Percentiles rank a stretch among this genome's conserved stretches.
Conservation (phyloP, 1,284 basidiomycete genomes). For the Agroathelia rolfsii region DNA sequence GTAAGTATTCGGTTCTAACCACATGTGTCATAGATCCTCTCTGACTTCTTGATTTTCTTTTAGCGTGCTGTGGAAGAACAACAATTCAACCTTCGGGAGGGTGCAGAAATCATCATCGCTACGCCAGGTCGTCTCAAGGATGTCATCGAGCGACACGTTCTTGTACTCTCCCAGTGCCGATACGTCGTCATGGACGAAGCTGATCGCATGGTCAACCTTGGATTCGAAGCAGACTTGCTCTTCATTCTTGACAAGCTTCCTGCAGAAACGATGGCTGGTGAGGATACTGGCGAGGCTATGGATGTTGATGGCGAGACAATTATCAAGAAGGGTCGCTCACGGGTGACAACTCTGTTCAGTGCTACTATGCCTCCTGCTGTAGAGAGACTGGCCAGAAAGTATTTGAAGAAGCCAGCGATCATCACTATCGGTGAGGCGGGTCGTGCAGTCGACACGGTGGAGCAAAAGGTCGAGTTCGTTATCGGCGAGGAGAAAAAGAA, state of each 20-base stretch:
- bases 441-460: constrained; percentile 95
- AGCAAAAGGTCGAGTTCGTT: constrained; percentile 93
- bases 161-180: constrained; percentile 92
- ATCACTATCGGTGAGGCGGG: constrained; percentile 98
- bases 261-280: constrained; percentile 76
- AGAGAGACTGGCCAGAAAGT: constrained; percentile 89
- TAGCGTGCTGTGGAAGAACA: constrained; percentile 91
- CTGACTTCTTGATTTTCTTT: constrained; percentile 8
- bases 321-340: constrained; percentile 66
- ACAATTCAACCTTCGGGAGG: constrained; percentile 90
- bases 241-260: constrained; percentile 95
- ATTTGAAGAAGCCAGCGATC: constrained; percentile 84
- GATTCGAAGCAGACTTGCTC: constrained; percentile 90
- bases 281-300: constrained; percentile 43
- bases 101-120: constrained; percentile 96
- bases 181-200: constrained; percentile 99
- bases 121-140: constrained; percentile 97
- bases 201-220: constrained; percentile 96
- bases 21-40: constrained; percentile 2
- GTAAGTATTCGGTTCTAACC: constrained; percentile 33
- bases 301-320: constrained; percentile 48
- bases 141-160: constrained; percentile 89
- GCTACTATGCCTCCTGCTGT: constrained; percentile 98
- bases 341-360: constrained; percentile 90
- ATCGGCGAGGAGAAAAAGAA: constrained; percentile 91